Conservation (phyloP, 768 basidiomycete species). For the Boletus pseudopeckii region DNA sequence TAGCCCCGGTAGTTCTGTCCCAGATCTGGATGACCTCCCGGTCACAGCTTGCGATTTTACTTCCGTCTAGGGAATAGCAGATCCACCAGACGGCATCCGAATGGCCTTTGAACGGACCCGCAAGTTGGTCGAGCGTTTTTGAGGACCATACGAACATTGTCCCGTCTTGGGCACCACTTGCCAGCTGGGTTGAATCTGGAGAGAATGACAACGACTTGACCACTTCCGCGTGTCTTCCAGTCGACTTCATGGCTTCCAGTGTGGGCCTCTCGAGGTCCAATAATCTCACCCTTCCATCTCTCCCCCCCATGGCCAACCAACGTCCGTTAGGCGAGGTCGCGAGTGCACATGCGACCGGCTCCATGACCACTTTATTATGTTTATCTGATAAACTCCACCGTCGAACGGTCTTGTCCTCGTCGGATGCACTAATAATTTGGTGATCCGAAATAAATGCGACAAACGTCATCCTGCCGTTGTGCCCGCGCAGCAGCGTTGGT, state of each 20-base stretch:
- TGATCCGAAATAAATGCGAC: slow-evolving; percentile 17
- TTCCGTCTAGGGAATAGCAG: slow-evolving; percentile 19
- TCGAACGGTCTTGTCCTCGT: slow-evolving; percentile 16
- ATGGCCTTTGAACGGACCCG: slow-evolving; percentile 10
- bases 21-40: slow-evolving; percentile 15
- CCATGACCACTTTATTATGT: slow-evolving; percentile 1
- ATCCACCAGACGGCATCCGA: slow-evolving; percentile 15
- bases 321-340: slow-evolving; percentile 7
- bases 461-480: slow-evolving; percentile 8
- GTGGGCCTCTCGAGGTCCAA: neutral
- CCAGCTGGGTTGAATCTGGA: slow-evolving; percentile 12
- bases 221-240: neutral
- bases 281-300: slow-evolving; percentile 13
- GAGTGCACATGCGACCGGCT: neutral
- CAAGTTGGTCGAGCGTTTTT: neutral
- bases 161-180: slow-evolving; percentile 19
- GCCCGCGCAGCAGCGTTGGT: slow-evolving; percentile 12
- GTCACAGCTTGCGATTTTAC: slow-evolving; percentile 20
- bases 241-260: neutral
- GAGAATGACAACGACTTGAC: slow-evolving; percentile 20
- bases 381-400: slow-evolving; percentile 11
- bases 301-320: slow-evolving; percentile 18
- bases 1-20: slow-evolving; percentile 7
- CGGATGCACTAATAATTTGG: slow-evolving; percentile 19
- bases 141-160: slow-evolving; percentile 17